phyloP scores from a whole-genome alignment of 2,329 filamentous ascomycete species.

The Botrytis squamosa region DNA sequence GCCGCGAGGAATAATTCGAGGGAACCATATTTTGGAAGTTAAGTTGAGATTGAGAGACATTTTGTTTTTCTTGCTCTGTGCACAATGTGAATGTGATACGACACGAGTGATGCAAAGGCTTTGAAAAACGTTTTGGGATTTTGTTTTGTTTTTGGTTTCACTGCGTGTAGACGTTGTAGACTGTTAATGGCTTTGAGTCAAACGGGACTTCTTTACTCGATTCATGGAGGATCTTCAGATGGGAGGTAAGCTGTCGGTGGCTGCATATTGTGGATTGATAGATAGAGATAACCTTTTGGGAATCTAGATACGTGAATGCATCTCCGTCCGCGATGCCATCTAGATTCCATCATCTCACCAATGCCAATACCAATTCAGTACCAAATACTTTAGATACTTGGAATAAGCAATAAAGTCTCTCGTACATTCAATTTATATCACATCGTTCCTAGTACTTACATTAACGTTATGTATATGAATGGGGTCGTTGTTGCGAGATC shows the following conservation, averaged over 20 bases:
- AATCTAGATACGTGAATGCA: not conserved
- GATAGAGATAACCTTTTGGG: not conserved
- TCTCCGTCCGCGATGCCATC: not conserved
- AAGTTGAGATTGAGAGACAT: not conserved
- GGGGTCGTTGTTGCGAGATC: not conserved
- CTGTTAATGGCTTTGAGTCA: not conserved
- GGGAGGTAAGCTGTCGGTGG: not conserved
- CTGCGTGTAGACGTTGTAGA: not conserved
- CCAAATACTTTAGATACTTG: not conserved
- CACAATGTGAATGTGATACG: not conserved
- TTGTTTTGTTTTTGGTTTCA: not conserved
- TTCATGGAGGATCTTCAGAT: not conserved
- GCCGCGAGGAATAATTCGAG: not conserved
- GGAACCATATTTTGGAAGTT: not conserved
- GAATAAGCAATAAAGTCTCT: not conserved
- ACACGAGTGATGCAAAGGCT: not conserved
- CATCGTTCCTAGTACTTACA: not conserved
- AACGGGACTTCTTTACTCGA: slow-evolving; percentile 4
- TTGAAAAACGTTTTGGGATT: not conserved
- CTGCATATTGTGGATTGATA: not conserved
- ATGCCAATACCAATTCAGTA: not conserved
- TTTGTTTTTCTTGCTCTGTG: not conserved
- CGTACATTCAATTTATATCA: not conserved
- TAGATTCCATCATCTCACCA: not conserved
- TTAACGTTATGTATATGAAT: not conserved